Evolutionary conservation across 2,329 filamentous ascomycete species (phyloP).

Genomic region (Elsinoe necatrix): DNA sequence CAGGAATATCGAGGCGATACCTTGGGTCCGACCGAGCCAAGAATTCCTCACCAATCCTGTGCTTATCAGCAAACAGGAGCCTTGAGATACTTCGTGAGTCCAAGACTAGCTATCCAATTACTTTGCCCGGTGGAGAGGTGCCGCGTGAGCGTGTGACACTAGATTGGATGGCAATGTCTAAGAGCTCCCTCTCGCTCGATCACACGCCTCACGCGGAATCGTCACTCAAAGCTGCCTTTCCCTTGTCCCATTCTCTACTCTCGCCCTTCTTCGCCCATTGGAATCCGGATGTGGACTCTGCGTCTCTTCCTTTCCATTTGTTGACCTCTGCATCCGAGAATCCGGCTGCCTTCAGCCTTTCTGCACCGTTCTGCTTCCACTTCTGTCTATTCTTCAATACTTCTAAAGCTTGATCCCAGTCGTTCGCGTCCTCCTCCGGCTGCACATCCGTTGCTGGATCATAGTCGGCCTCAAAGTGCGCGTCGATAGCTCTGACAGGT

Average conservation of each 20-base stretch:
- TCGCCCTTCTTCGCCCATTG: conserved; percentile 38
- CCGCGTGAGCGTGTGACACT: no score
- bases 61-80: no score
- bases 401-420: conserved; percentile 76
- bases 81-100: no score
- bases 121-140: no score
- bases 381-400: conserved; percentile 69
- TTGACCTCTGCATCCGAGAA: conserved; percentile 68
- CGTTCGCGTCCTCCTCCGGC: conserved; percentile 43
- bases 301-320: conserved; percentile 59
- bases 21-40: no score
- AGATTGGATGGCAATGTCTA: no score
- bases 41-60: no score
- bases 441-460: conserved; percentile 51
- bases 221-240: conserved; percentile 39
- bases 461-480: conserved; percentile 63
- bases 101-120: no score
- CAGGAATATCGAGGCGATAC: no score
- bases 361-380: conserved; percentile 66
- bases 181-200: no score
- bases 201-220: background rate
- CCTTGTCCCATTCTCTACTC: conserved; percentile 57
- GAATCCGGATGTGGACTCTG: conserved; percentile 47
- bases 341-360: conserved; percentile 66
- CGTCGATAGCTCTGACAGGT: conserved; percentile 61